phyloP scores from a whole-genome alignment of 148 eudicot species.

The Cornus controversa region DNA sequence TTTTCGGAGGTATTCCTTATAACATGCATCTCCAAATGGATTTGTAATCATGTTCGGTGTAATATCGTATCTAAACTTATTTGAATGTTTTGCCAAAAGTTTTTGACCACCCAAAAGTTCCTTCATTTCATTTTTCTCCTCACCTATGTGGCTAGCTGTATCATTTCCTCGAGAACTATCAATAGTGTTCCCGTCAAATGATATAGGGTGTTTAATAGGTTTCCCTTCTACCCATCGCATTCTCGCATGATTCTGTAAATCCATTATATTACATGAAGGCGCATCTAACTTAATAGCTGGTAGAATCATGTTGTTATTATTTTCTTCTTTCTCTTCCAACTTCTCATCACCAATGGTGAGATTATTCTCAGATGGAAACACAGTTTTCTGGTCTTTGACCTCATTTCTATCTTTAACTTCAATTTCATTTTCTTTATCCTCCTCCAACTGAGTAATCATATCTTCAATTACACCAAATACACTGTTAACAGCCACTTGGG shows the following conservation, averaged over 20 bases:
- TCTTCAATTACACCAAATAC: conserved; percentile 85
- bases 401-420: conserved; percentile 28
- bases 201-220: conserved; percentile 18
- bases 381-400: conserved; percentile 20
- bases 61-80: conserved; percentile 17
- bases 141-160: conserved; percentile 15
- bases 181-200: conserved; percentile 15
- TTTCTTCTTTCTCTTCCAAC: conserved; percentile 23
- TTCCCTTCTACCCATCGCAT: conserved; percentile 23
- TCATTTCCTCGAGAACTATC: conserved; percentile 10
- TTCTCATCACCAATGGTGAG: conserved; percentile 15
- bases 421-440: conserved; percentile 31
- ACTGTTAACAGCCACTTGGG: conserved; percentile 91
- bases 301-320: conserved; percentile 18
- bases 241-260: conserved; percentile 49
- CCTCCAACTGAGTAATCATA: conserved; percentile 82
- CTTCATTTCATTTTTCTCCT: conserved; percentile 13
- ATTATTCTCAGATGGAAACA: conserved; percentile 23
- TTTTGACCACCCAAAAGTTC: conserved; percentile 20
- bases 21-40: conserved; percentile 37
- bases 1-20: conserved; percentile 47
- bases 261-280: conserved; percentile 23
- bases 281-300: conserved; percentile 16
- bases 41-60: conserved; percentile 29
- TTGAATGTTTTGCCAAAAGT: conserved; percentile 17